Conservation (phyloP, 805 yeast species). For the Metschnikowia gelsemii region DNA sequence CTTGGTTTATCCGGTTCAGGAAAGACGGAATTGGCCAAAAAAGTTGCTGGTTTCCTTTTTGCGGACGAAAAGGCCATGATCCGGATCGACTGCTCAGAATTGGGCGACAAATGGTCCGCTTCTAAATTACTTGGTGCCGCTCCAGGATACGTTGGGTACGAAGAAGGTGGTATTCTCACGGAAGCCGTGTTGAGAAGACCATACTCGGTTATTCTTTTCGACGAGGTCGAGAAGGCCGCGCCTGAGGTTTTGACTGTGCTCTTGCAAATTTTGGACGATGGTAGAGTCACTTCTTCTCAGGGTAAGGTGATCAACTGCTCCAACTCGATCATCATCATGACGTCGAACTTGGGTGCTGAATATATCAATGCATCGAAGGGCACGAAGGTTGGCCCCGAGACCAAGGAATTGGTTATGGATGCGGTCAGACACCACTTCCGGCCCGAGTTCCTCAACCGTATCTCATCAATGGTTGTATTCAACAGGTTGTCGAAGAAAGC, state of each 20-base stretch:
- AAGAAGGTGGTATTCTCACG: conserved; percentile 95
- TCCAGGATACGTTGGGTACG: conserved; percentile 93
- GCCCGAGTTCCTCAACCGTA: conserved; percentile 96
- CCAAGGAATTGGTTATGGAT: conserved; percentile 77
- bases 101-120: conserved; percentile 92
- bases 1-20: conserved; percentile 97
- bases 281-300: conserved; percentile 90
- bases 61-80: conserved; percentile 96
- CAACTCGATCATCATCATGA: conserved; percentile 90
- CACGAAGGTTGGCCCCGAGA: conserved; percentile 61
- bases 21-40: conserved; percentile 97
- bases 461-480: conserved; percentile 88
- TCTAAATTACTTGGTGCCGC: conserved; percentile 96
- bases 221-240: conserved; percentile 98
- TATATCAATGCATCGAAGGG: conserved; percentile 68
- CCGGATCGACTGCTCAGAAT: conserved; percentile 95
- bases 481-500: conserved; percentile 90
- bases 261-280: conserved; percentile 92
- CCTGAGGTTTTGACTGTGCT: conserved; percentile 94
- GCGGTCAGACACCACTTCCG: conserved; percentile 88
- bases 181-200: conserved; percentile 90
- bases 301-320: conserved; percentile 94
- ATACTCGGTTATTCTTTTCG: conserved; percentile 92
- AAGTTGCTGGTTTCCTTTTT: conserved; percentile 91
- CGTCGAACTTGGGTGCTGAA: conserved; percentile 96